phyloP scores from a whole-genome alignment of 768 basidiomycete genomes.

The Flagelloscypha sp. region DNA sequence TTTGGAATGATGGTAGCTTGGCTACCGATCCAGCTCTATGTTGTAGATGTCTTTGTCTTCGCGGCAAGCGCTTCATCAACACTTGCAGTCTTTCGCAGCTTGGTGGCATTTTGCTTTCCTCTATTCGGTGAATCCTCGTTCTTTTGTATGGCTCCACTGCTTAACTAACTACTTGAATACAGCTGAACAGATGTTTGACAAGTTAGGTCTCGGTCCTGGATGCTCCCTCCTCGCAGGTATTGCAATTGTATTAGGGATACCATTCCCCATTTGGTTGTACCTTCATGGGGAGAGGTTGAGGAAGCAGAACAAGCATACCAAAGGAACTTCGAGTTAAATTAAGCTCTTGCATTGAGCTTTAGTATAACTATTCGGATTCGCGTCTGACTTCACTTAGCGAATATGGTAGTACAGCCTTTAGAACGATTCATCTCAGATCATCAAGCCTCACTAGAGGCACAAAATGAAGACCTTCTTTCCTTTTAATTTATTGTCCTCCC shows the following conservation, averaged over 20 bases:
- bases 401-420: too few relatives aligned
- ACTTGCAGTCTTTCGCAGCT: slow-evolving; percentile 46
- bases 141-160: too few relatives aligned
- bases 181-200: slow-evolving; percentile 41
- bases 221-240: slow-evolving; percentile 49
- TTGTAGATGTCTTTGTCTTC: slow-evolving; percentile 59
- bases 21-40: slow-evolving; percentile 57
- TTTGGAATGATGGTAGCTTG: slow-evolving; percentile 50
- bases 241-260: slow-evolving; percentile 42
- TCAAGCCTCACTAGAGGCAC: too few relatives aligned
- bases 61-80: slow-evolving; percentile 61
- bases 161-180: too few relatives aligned
- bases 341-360: too few relatives aligned
- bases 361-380: too few relatives aligned
- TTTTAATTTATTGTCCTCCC: too few relatives aligned
- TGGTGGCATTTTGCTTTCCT: slow-evolving; percentile 59
- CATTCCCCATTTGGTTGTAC: slow-evolving; percentile 51
- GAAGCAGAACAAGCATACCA: slow-evolving; percentile 27
- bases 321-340: too few relatives aligned
- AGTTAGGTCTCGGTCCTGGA: slow-evolving; percentile 48
- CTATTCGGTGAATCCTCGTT: slow-evolving; percentile 40
- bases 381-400: too few relatives aligned
- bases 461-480: too few relatives aligned
- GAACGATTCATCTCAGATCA: too few relatives aligned
- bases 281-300: slow-evolving; percentile 43